Base-by-base conservation (phyloP, 2,329 filamentous ascomycete species). In the Orbilia brochopaga region DNA sequence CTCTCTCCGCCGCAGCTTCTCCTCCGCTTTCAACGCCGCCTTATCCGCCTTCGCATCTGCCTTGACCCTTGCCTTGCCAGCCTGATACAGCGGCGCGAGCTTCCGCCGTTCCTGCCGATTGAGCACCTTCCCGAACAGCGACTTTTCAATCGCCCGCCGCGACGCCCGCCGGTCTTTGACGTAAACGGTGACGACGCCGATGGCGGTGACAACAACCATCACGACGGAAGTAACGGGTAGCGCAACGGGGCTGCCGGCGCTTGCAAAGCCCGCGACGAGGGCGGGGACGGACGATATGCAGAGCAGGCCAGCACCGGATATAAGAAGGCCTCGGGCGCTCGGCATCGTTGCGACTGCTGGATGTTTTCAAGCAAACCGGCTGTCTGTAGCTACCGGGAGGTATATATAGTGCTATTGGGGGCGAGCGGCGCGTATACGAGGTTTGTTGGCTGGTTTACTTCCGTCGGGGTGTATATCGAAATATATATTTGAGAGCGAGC, bases 101-200 rank as follows among this genome's bases (percentile, higher is more conserved):
- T 56, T 35, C 23, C 55, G 64, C 15, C 60, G 60, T 57, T 72
- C 67, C 4, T 56, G n/a, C 13, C 53, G 37, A 8, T 59, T 72
- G 13, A 72, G 60, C n/a, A 72, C 62, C 55, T 64, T 63, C 30
- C 67, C 67, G 17, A 72, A 72, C 8, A 56, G 42, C 2, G 55
- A 72, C 19, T 72, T 72, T 27, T 72, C 67, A n/a, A 72, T 53
- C 8, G 21, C 35, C 7, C 67, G 60, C 8, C 67, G 67, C 40
- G 67, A 65, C n/a, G 53, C 62, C 15, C 46, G 50, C 21, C 67
- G 67, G 44, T 59, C 61, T 63, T 61, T 72, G 42, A 72, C 40
- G 46, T 72, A 72, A n/a, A 72, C 37, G 3, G 57, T 54, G 19
- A 53, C 46, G 11, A 55, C 46, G 8, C 67, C 50, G 19, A 54